phyloP scores from a whole-genome alignment of 352 stramenopile species.

The Globisporangium solare region DNA sequence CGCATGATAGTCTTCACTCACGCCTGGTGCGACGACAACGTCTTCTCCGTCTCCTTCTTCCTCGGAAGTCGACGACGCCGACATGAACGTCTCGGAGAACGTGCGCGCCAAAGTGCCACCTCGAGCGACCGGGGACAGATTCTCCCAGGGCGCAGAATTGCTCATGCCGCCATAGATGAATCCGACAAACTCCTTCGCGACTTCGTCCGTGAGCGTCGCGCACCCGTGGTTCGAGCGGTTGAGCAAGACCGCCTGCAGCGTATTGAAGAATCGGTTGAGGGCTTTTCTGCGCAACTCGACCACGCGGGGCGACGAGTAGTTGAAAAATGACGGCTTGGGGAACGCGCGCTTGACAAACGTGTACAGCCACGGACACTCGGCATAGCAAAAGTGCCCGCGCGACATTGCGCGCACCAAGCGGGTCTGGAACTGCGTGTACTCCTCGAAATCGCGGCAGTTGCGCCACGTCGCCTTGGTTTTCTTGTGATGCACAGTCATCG shows the following conservation, averaged over 20 bases:
- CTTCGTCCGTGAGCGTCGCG: slow-evolving; percentile 20
- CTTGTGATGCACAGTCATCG: slow-evolving; percentile 11
- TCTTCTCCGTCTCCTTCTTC: slow-evolving; percentile 1
- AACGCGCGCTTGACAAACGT: slow-evolving; percentile 47
- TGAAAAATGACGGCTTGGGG: slow-evolving; percentile 33
- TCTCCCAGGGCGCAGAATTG: slow-evolving; percentile 5
- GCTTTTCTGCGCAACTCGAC: slow-evolving; percentile 29
- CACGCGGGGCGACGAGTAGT: slow-evolving; percentile 21
- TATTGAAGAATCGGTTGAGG: slow-evolving; percentile 33
- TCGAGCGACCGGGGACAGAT: slow-evolving; percentile 6
- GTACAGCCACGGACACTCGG: slow-evolving; percentile 46
- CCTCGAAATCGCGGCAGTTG: slow-evolving; percentile 12
- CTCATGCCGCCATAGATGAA: slow-evolving; percentile 20
- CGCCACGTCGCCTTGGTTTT: slow-evolving; percentile 3
- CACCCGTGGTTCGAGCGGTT: slow-evolving; percentile 33
- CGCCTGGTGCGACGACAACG: neutral
- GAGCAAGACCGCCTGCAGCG: slow-evolving; percentile 24
- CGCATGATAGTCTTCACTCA: neutral
- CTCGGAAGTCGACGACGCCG: slow-evolving; percentile 6
- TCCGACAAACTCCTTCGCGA: slow-evolving; percentile 22
- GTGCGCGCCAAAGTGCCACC: slow-evolving; percentile 5
- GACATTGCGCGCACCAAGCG: slow-evolving; percentile 22
- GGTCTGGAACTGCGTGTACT: slow-evolving; percentile 26
- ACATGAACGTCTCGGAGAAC: slow-evolving; percentile 10
- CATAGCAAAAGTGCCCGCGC: slow-evolving; percentile 41